Conservation (phyloP, 345 rosid genomes). For the Gossypium rotundifolium region DNA sequence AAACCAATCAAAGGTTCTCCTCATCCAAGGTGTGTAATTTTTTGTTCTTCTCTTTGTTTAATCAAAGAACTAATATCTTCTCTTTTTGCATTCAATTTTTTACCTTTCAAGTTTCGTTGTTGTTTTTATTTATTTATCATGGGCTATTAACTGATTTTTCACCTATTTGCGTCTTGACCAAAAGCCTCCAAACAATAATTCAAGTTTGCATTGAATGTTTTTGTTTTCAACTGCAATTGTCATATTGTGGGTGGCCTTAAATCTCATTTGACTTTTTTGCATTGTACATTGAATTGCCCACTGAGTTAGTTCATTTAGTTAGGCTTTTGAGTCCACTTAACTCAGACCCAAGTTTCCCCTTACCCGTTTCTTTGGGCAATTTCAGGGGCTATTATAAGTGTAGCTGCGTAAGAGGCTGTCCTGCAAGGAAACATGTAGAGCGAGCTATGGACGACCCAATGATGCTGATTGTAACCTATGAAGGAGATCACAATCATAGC, state of each 20-base stretch:
- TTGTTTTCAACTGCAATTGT: conserved; percentile 7
- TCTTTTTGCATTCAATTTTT: conserved; percentile 1
- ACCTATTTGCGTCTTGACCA: conserved; percentile 23
- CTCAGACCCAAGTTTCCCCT: conserved; percentile 17
- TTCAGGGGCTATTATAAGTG: conserved; percentile 90
- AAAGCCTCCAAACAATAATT: background rate
- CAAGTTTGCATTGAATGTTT: conserved; percentile 1
- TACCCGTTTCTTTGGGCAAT: background rate
- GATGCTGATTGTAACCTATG: conserved; percentile 83
- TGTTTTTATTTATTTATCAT: background rate
- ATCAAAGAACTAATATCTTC: background rate
- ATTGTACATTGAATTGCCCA: background rate
- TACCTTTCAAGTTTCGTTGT: background rate
- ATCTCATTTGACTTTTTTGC: conserved; percentile 14
- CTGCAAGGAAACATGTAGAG: conserved; percentile 95
- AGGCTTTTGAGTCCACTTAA: background rate
- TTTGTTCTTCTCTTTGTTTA: background rate
- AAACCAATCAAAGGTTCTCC: conserved; percentile 98
- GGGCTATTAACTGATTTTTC: conserved; percentile 1
- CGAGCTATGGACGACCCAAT: conserved; percentile 68
- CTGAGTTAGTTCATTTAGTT: conserved; percentile 10
- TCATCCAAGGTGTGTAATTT: conserved; percentile 70
- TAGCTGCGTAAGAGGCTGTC: conserved; percentile 82
- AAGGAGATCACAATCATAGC: conserved; percentile 73
- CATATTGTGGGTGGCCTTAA: background rate